Evolutionary conservation across 23 red algal species (phyloP), one percentile per base, ranked within the genome.

Genomic region (Agarophyton chilense): DNA sequence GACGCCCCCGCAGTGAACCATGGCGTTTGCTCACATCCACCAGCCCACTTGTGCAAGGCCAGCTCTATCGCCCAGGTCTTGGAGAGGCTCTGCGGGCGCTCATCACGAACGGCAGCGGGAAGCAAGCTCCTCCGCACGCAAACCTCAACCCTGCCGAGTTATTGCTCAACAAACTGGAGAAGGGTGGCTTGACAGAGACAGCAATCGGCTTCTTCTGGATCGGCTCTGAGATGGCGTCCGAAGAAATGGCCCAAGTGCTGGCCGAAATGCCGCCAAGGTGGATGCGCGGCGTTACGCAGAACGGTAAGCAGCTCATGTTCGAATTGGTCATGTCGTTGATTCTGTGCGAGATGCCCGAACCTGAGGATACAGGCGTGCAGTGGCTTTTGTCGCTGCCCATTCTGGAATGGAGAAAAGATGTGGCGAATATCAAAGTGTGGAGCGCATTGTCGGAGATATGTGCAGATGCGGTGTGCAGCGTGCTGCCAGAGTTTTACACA

Each of bases 11-110:
- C 60, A 68, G 57, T 50, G 61, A 85, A 40, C 81, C 81, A n/a
- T 85, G 81, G 81, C 81, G 81, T 33, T 63, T 85, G 61, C 81
- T 85, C 55, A 85, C 81, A 10, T 67, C 81, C n/a, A 85, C 61
- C 34, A 71, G 61, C 50, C 81, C 81, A 4, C 81, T 85, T 36
- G 64, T 85, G 0, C 81, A 61, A 68, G 81, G 81, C 8, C 81
- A 71, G 18, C 16, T 52, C 14, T 85, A 85, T 34, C 39, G 81
- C 42, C 31, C 44, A 33, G 58, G 61, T 2, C 29, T 85, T 8
- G 81, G 81, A 38, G 81, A 85, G 61, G 81, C 81, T 0, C 62
- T 85, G 38, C 81, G 81, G n/a, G 58, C 81, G 17, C 45, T 85
- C 31, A 85, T 85, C 26, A 49, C 81, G 22, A 29, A 65, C 62